These are phyloP conservation scores for Penicillium sp. DNA, from an alignment of 2,329 filamentous ascomycete genomes.

Conservation along the genomic window DNA sequence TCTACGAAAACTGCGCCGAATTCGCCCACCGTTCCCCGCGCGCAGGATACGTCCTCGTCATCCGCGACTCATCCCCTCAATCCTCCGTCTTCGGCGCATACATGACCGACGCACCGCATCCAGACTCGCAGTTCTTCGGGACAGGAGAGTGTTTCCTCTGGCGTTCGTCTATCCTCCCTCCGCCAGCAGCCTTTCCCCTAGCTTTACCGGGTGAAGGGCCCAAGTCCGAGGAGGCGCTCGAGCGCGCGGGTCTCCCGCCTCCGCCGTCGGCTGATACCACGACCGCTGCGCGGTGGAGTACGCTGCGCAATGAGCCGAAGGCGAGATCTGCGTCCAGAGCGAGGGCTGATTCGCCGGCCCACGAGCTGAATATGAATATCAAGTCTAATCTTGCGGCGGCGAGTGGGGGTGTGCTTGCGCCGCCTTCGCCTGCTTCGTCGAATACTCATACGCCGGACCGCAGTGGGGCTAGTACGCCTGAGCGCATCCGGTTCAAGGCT, in stretches of 20 bases:
- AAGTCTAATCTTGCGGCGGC: slow-evolving; percentile 25
- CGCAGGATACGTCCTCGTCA: slow-evolving; percentile 84
- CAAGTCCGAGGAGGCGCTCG: slow-evolving; percentile 42
- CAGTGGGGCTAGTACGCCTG: slow-evolving; percentile 57
- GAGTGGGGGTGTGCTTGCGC: slow-evolving; percentile 24
- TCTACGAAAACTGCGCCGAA: slow-evolving; percentile 74
- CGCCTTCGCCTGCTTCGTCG: slow-evolving; percentile 25
- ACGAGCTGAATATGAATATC: slow-evolving; percentile 25
- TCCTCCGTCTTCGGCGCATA: slow-evolving; percentile 79
- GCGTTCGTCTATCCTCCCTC: slow-evolving; percentile 65
- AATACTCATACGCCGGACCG: slow-evolving; percentile 26
- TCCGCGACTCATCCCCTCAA: slow-evolving; percentile 61
- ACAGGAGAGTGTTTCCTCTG: slow-evolving; percentile 95
- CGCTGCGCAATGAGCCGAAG: slow-evolving; percentile 42
- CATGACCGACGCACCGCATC: slow-evolving; percentile 81
- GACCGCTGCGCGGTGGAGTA: slow-evolving; percentile 58
- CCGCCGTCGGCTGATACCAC: slow-evolving; percentile 66
- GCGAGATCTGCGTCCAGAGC: slow-evolving; percentile 6
- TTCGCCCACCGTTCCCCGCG: slow-evolving; percentile 62
- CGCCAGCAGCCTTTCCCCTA: slow-evolving; percentile 18
- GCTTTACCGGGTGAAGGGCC: slow-evolving; percentile 14
- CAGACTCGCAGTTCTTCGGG: slow-evolving; percentile 81
- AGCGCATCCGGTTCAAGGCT: slow-evolving; percentile 88
- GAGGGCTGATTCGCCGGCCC: slow-evolving; percentile 16
- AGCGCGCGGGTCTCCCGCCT: slow-evolving; percentile 59